A percentile compares a stretch with the other conserved stretches of the same genome.
Evolutionary conservation across 1,284 basidiomycete genomes (phyloP).

Genomic region (Hymenochaete sp.): DNA sequence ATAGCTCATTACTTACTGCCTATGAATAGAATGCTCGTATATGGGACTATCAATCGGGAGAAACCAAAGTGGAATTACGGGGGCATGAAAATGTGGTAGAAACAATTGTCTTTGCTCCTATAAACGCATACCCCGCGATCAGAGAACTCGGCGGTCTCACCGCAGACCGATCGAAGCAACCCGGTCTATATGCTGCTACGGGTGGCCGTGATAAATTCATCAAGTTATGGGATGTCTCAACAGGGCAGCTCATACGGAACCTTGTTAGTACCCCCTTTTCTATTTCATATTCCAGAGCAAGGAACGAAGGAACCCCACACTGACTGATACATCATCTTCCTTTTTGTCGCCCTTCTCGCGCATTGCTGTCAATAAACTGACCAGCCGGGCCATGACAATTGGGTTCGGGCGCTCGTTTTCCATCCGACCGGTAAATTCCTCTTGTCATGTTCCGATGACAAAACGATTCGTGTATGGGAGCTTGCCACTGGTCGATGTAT

Average conservation of each 20-base stretch:
- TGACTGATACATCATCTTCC: too few relatives aligned
- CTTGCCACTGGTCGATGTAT: slow-evolving; percentile 56
- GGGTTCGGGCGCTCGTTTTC: slow-evolving; percentile 62
- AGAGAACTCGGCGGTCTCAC: slow-evolving; percentile 45
- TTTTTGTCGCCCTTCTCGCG: too few relatives aligned
- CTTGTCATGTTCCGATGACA: slow-evolving; percentile 69
- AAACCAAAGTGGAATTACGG: slow-evolving; percentile 58
- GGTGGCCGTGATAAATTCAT: slow-evolving; percentile 68
- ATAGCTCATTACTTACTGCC: slow-evolving; percentile 4
- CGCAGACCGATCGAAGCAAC: slow-evolving; percentile 25
- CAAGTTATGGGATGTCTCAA: slow-evolving; percentile 60
- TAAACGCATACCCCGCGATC: slow-evolving; percentile 47
- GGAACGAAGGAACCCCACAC: slow-evolving; percentile 1
- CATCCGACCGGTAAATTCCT: slow-evolving; percentile 68
- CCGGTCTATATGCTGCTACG: slow-evolving; percentile 51
- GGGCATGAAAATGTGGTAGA: slow-evolving; percentile 77
- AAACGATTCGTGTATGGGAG: slow-evolving; percentile 73
- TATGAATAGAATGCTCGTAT: slow-evolving; percentile 58
- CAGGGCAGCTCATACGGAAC: slow-evolving; percentile 59
- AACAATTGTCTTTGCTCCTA: slow-evolving; percentile 56
- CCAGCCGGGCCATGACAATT: slow-evolving; percentile 59
- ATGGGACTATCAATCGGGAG: slow-evolving; percentile 53
- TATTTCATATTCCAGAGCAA: not conserved
- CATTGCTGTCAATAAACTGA: not conserved
- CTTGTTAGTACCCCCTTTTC: slow-evolving; percentile 35